A percentile compares a stretch with the other conserved stretches of the same genome.
phyloP scores from a whole-genome alignment of 352 stramenopile genomes.

The Phytopythium cucurbitacearum region DNA sequence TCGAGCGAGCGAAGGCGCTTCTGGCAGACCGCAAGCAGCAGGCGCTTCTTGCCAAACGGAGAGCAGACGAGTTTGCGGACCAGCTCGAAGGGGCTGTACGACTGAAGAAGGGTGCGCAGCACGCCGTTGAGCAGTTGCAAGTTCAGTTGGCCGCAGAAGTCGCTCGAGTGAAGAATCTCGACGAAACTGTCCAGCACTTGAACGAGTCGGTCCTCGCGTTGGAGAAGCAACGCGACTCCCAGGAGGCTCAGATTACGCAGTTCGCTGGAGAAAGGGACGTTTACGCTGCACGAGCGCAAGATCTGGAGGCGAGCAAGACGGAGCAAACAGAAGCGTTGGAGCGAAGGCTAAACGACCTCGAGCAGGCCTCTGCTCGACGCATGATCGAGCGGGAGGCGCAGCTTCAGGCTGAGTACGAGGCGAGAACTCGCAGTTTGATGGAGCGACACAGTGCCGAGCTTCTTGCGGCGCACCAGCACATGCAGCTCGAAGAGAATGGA shows the following conservation, averaged over 20 bases:
- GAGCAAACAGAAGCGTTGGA: slow-evolving; percentile 15
- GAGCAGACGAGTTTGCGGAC: slow-evolving; percentile 6
- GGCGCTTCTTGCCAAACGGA: slow-evolving; percentile 6
- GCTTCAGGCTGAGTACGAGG: slow-evolving; percentile 34
- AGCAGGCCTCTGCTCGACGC: slow-evolving; percentile 24
- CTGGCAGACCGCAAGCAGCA: slow-evolving; percentile 19
- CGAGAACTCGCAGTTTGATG: slow-evolving; percentile 26
- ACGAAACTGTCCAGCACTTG: too few relatives aligned
- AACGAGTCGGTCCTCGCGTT: neutral
- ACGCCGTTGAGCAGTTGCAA: too few relatives aligned
- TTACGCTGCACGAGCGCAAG: too few relatives aligned
- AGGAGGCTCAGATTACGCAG: neutral
- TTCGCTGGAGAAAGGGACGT: too few relatives aligned
- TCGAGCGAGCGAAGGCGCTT: slow-evolving; percentile 16
- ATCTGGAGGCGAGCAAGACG: slow-evolving; percentile 18
- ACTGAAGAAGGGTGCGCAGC: too few relatives aligned
- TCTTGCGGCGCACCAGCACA: slow-evolving; percentile 13
- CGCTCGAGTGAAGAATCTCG: too few relatives aligned
- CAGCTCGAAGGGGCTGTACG: slow-evolving; percentile 11
- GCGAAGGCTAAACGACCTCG: slow-evolving; percentile 19
- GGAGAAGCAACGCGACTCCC: slow-evolving; percentile 1
- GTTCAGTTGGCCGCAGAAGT: too few relatives aligned
- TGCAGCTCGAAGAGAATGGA: neutral
- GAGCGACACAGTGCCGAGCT: slow-evolving; percentile 39
- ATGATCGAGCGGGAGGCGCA: slow-evolving; percentile 28